Conservation (phyloP, 106 monocot genomes). For the Phalaenopsis aphrodite region DNA sequence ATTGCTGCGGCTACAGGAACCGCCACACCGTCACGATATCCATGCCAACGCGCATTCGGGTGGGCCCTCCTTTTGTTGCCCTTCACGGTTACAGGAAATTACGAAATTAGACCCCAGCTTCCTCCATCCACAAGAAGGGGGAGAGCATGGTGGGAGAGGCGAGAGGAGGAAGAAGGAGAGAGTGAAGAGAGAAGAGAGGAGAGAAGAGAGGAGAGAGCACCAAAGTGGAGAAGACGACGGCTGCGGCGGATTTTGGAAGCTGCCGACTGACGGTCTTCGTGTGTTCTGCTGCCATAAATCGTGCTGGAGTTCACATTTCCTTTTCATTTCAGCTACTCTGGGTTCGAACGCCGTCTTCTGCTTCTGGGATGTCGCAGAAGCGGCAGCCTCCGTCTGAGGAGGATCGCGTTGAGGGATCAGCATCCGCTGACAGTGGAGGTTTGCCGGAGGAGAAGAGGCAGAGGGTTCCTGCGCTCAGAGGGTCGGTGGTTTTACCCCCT, state of each 20-base stretch:
- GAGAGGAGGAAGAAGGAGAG: background rate
- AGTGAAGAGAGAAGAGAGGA: background rate
- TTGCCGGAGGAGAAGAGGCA: constrained; percentile 19
- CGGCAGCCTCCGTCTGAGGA: constrained; percentile 14
- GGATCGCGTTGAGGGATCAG: constrained; percentile 4
- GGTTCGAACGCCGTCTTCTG: background rate
- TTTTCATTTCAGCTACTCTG: background rate
- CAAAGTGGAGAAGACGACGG: background rate
- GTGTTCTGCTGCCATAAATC: background rate
- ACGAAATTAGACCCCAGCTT: too few species aligned
- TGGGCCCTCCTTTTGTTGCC: background rate
- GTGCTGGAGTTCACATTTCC: background rate
- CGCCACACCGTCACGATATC: background rate
- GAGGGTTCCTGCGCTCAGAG: constrained; percentile 15
- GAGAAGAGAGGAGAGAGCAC: background rate
- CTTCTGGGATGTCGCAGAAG: constrained; percentile 33
- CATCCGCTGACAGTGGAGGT: background rate
- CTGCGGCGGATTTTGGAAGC: background rate
- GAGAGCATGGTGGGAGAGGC: too few species aligned
- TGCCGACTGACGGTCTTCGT: background rate
- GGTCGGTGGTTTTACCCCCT: background rate
- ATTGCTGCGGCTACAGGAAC: background rate
- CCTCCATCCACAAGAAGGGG: background rate
- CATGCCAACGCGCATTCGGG: background rate
- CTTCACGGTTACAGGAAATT: background rate